Base-by-base conservation (phyloP, 768 basidiomycete species). In the Tylopilus intermedius region DNA sequence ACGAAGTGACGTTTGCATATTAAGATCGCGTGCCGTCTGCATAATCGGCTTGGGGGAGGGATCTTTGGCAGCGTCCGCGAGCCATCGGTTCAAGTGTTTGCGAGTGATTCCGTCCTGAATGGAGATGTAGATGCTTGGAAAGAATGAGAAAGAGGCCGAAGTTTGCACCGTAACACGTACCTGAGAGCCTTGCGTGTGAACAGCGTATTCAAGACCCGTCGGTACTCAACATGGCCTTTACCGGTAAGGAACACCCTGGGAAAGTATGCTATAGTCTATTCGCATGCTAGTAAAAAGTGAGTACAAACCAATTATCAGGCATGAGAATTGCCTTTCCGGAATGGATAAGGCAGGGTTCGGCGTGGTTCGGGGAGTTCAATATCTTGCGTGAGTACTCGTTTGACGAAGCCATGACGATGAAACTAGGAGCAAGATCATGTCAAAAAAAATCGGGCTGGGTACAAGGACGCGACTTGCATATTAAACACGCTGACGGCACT, bases 391-490 rank as follows among this genome's bases (percentile, higher is more conserved):
- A 76, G 70, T 83, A 92, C 59, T 95, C 87, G 62, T 93, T 98
- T 3, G 90, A 86, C 8, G 95, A 90, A 22, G 94, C 93, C 83
- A 98, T 94, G 64, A 99, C 96, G 65, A 99, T 98, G 71, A 97
- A 98, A 62, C 96, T 99, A 66, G 32, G n/a, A 33, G 24, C n/a
- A 22, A 21, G 13, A 45, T 37, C 43, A 58, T 50, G 39, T 63
- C 48, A 63, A 42, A 13, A 15, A 21, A 30, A 30, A 5, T 43
- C 18, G 35, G n/a, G 14, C 18, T 11, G 5, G 13, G 38, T 5
- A 8, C 21, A 29, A 40, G 13, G 38, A 33, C 15, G 32, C 2
- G 50, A 72, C 86, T 61, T 56, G 91, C 96, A 99, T 97, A 73
- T 99, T 95, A 76, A 99, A 99, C 4, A 99, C 96, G 67, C 90